These are phyloP conservation scores for Medicago truncatula DNA, from an alignment of 306 rosid species.

Conservation along the genomic window MtrunA17r5.0-ANR NC_053049.1:13115001-13115500, in stretches of 20 bases:
- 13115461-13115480: not conserved
- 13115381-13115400: conserved; percentile 17
- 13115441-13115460: conserved; percentile 16
- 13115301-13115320: conserved; percentile 32
- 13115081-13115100: no score
- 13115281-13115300: conserved; percentile 48
- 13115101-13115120: no score
- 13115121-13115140: no score
- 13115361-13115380: conserved; percentile 18
- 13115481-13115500: not conserved
- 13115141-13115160: not conserved
- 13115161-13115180: no score
- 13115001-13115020: no score
- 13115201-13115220: conserved; percentile 39
- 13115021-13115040: no score
- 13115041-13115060: no score
- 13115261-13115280: conserved; percentile 23
- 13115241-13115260: conserved; percentile 45
- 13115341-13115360: conserved; percentile 5
- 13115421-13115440: conserved; percentile 38
- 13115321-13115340: conserved; percentile 39
- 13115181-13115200: not conserved
- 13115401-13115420: conserved; percentile 43
- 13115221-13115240: conserved; percentile 40
- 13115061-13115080: no score